Evolutionary conservation across 192 early-diverging fungal species (phyloP), one percentile per base, ranked within the genome.

Genomic region (Linnemannia exigua): DNA sequence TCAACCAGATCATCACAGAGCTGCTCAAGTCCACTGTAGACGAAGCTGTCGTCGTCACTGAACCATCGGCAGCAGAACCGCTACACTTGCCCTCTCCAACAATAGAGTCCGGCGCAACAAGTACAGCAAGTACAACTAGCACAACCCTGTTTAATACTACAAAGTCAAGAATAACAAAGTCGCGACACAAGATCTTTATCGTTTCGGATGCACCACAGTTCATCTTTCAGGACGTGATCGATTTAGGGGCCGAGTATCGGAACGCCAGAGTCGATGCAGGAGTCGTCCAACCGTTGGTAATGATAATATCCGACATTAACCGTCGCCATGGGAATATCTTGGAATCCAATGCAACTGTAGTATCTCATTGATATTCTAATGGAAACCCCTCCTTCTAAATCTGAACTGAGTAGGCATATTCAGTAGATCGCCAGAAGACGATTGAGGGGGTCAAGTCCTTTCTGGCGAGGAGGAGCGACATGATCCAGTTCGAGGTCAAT

Each of bases 231-330:
- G 89, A 89, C 1, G 88, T 90, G 20, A 91, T 89, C 51, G 70
- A 76, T 31, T 14, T 89, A 12, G 92, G 92, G 1, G 90, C 92
- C 15, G 79, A 79, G 2, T 93, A 93, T 74, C 84, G 93, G 6
- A 86, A 92, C 70, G 90, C 91, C 7, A 88, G 89, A 20, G 90
- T 93, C 28, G 93, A 93, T 81, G 89, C 90, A 7, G 91, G 92
- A n/a, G 93, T 93, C 8, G 84, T 93, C 17, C 93, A 93, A 72
- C 90, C 92, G 31, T 68, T 92, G 38, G 82, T 84, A 76, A 68
- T 47, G 15, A 68, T 68, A 17, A 44, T 44, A 61, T 70, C 19
- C 3, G 3, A 44, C 41, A 44, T 6, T 9, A 44, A 44, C 41
- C 28, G 31, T 31, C 25, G 12, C 3, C 14, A n/a, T 69, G 20